phyloP scores from a whole-genome alignment of 1,284 basidiomycete genomes.

The Austroboletus rostrupii region DNA sequence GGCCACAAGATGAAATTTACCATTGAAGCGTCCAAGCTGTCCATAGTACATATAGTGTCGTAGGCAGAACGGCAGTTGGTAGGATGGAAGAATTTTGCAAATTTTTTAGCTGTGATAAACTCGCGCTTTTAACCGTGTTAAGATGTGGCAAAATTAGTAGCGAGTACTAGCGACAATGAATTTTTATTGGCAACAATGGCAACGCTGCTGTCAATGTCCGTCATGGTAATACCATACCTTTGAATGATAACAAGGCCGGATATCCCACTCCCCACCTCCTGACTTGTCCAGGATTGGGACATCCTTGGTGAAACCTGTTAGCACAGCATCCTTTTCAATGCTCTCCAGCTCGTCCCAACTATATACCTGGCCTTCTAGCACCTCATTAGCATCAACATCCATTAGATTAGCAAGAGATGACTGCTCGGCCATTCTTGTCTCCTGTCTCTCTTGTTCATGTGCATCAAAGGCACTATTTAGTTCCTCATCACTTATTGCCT shows the following conservation, averaged over 20 bases:
- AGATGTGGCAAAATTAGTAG: background rate
- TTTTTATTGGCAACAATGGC: background rate
- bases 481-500: conserved; percentile 6
- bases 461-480: conserved; percentile 2
- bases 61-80: too few species aligned
- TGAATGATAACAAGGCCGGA: conserved; percentile 2
- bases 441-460: background rate
- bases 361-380: conserved; percentile 9
- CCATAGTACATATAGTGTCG: too few species aligned
- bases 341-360: conserved; percentile 6
- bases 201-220: background rate
- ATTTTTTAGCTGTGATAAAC: background rate
- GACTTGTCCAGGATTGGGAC: conserved; percentile 3
- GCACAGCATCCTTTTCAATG: conserved; percentile 1
- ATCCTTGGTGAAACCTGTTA: conserved; percentile 6
- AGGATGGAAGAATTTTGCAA: background rate
- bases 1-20: too few species aligned
- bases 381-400: conserved; percentile 4
- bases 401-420: background rate
- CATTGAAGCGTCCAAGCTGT: too few species aligned
- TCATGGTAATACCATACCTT: conserved; percentile 3
- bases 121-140: background rate
- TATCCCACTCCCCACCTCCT: conserved; percentile 4
- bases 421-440: background rate
- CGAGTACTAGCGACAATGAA: background rate